phyloP scores from a whole-genome alignment of 2,329 filamentous ascomycete species.

The Curvularia lunata region DNA sequence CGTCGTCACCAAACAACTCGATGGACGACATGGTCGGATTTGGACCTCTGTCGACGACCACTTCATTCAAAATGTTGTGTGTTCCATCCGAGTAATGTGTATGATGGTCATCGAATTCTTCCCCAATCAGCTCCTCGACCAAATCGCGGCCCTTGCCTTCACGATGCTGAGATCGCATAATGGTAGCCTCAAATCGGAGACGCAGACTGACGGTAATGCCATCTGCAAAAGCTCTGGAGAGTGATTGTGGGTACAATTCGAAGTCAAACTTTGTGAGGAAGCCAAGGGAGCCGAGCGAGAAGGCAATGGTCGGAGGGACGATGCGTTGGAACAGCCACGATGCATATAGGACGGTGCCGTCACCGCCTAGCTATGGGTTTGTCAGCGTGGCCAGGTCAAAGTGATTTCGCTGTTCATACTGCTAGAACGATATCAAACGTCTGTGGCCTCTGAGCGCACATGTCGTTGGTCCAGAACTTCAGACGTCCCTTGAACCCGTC shows the following conservation, averaged over 20 bases:
- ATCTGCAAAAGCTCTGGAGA: conserved; percentile 75
- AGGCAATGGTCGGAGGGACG: conserved; percentile 90
- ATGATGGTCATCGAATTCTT: conserved; percentile 80
- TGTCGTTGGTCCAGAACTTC: conserved; percentile 80
- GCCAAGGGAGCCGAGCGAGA: conserved; percentile 87
- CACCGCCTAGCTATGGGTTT: conserved; percentile 70
- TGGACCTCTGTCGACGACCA: conserved; percentile 93
- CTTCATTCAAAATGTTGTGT: conserved; percentile 91
- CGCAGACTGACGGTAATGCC: conserved; percentile 89
- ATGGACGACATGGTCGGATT: conserved; percentile 93
- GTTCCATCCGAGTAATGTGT: conserved; percentile 86
- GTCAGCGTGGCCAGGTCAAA: conserved; percentile 5
- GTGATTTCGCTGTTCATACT: conserved; percentile 42
- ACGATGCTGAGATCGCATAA: conserved; percentile 76
- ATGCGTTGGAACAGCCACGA: conserved; percentile 97
- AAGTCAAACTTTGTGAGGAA: conserved; percentile 98
- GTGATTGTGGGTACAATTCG: conserved; percentile 70
- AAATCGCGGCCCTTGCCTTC: conserved; percentile 56
- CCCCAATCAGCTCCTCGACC: conserved; percentile 87
- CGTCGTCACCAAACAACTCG: conserved; percentile 92
- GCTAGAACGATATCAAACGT: conserved; percentile 94
- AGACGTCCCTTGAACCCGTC: conserved; percentile 65
- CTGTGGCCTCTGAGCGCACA: conserved; percentile 79
- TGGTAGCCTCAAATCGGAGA: conserved; percentile 87
- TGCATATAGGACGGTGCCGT: conserved; percentile 95